Base-by-base conservation (phyloP, 2,329 filamentous ascomycete species). In the Pseudogymnoascus sp. region DNA sequence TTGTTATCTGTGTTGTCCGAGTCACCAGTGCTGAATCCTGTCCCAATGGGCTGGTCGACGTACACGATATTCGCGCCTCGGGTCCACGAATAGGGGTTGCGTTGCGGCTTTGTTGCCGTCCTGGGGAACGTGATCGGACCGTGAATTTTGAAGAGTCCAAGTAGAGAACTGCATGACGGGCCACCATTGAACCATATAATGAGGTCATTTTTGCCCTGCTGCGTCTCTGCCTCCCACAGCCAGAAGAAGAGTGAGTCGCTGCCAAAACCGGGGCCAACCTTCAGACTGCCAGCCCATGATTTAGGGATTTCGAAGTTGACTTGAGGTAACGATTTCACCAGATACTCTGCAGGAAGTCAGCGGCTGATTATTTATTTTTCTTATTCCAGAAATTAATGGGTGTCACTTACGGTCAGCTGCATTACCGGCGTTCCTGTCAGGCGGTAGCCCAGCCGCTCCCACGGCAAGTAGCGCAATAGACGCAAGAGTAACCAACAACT, bases 11-110 rank as follows among this genome's bases (percentile, higher is more conserved):
- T 25, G n/a, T 20, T 30, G n/a, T n/a, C 20, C 2, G 33, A 22
- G 30, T 12, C 20, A 3, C 69, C 69, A 47, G 66, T 65, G 6
- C 66, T 66, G 61, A 70, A 71, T 0, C 69, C 70, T 2, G 68
- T 71, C 6, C 69, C 69, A 1, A 71, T 63, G 4, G 69, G 70
- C 50, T 71, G 69, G 54, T 71, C 69, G 36, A 72, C 62, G 66
- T 68, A 71, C 4, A 72, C 65, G 7, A 70, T 64, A 58, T 70
- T 71, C 35, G 70, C 71, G 7, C 70, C 64, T 12, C 69, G 69
- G 1, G 65, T 62, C 70, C 69, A 70, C 1, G 66, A 68, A 38
- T 65, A 71, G 18, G 67, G 68, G 41, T 72, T 71, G 20, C 54
- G 58, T 1, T 69, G 67, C 11, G 69, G 69, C n/a, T 61, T 35